Percentiles rank a stretch among this genome's conserved stretches.
These are phyloP conservation scores for Neopestalotiopsis sp. DNA, from an alignment of 2,329 filamentous ascomycete genomes.

Conservation along the genomic window DNA sequence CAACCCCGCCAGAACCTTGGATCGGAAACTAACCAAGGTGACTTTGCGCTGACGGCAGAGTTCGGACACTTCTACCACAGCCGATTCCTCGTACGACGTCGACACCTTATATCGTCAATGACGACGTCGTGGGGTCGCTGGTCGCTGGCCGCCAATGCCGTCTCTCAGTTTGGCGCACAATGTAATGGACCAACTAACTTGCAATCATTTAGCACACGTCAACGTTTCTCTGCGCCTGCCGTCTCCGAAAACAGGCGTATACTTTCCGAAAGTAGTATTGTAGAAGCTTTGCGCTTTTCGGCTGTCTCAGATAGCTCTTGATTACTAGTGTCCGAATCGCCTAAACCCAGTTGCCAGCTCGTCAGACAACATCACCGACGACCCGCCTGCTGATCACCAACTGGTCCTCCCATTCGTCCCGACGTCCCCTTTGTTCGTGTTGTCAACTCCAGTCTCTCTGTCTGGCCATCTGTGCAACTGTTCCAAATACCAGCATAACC, in stretches of 20 bases:
- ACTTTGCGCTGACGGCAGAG: background rate
- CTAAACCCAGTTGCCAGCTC: constrained; percentile 5
- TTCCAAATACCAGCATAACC: background rate
- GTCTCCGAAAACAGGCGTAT: background rate
- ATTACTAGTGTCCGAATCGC: constrained; percentile 12
- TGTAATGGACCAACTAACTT: background rate
- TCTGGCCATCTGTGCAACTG: background rate
- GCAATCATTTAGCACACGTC: background rate
- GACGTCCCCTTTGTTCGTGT: constrained; percentile 13
- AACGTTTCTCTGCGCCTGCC: background rate
- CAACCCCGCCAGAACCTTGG: constrained; percentile 10
- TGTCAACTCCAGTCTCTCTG: background rate
- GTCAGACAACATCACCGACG: constrained; percentile 15
- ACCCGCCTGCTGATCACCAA: constrained; percentile 12
- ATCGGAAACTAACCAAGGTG: background rate
- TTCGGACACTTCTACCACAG: constrained; percentile 10
- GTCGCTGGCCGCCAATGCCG: background rate
- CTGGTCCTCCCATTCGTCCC: constrained; percentile 13
- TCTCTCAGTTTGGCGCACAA: background rate
- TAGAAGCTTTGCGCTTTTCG: constrained; percentile 3
- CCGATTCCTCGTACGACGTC: background rate
- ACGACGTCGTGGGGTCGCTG: background rate
- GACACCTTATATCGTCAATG: background rate
- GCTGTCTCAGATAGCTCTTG: constrained; percentile 8
- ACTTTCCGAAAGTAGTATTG: background rate